Percentiles rank a stretch among this genome's conserved stretches.
phyloP scores from a whole-genome alignment of 108 stramenopile species.

The Cyclotella baltica region DNA sequence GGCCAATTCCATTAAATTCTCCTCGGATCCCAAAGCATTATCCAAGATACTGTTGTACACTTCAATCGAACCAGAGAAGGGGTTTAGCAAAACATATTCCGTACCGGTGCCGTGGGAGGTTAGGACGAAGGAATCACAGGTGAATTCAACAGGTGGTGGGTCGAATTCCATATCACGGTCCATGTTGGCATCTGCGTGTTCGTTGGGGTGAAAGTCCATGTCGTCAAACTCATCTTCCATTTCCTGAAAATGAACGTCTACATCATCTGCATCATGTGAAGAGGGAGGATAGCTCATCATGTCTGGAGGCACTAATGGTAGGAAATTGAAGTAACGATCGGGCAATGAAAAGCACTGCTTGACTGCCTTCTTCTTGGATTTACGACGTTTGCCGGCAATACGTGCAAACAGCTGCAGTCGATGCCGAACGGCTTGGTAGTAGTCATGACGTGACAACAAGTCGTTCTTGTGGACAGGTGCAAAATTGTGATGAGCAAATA shows the following conservation, averaged over 20 bases:
- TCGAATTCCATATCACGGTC: conserved; percentile 27
- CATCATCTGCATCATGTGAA: not conserved
- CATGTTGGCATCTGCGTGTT: conserved; percentile 16
- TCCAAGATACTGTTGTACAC: conserved; percentile 49
- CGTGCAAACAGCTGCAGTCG: conserved; percentile 49
- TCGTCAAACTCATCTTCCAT: conserved; percentile 10
- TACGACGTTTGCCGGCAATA: conserved; percentile 15
- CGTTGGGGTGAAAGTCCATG: conserved; percentile 32
- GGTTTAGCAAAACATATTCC: conserved; percentile 67
- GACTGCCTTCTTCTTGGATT: not conserved
- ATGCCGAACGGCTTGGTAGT: conserved; percentile 28
- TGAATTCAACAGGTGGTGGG: conserved; percentile 69
- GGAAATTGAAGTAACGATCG: conserved; percentile 59
- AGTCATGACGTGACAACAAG: conserved; percentile 15
- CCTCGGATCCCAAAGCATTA: conserved; percentile 32
- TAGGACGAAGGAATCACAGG: conserved; percentile 60
- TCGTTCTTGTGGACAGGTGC: conserved; percentile 24
- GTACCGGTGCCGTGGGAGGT: conserved; percentile 42
- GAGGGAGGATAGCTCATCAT: conserved; percentile 36
- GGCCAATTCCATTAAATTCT: conserved; percentile 47
- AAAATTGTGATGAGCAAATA: conserved; percentile 52
- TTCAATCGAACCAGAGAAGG: conserved; percentile 57
- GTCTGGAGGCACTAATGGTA: conserved; percentile 55
- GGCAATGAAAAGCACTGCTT: conserved; percentile 48
- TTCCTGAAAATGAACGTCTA: not conserved